These are phyloP conservation scores for Zasmidium angulare DNA, from an alignment of 2,329 filamentous ascomycete genomes.

Conservation along the genomic window DNA sequence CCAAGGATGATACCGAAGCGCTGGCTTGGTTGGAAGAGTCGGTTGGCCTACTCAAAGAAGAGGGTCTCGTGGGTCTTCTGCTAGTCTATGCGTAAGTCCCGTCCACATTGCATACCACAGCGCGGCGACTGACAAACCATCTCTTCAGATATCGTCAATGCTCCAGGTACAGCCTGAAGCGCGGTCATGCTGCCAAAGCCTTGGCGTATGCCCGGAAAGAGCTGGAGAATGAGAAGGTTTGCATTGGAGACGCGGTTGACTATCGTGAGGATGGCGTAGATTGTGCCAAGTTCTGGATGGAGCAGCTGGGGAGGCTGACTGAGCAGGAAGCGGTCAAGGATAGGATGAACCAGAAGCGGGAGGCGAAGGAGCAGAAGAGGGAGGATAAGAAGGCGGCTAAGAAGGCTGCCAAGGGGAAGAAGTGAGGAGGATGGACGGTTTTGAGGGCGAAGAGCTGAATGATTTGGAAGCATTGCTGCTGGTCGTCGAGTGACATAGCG, in stretches of 20 bases:
- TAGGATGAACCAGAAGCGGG: constrained; percentile 13
- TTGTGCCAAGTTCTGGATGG: constrained; percentile 14
- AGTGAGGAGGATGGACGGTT: not conserved
- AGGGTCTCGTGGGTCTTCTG: constrained; percentile 24
- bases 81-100: constrained; percentile 14
- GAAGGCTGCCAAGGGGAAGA: constrained; percentile 22
- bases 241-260: constrained; percentile 19
- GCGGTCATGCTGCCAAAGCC: constrained; percentile 18
- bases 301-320: constrained; percentile 9
- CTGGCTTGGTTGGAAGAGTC: constrained; percentile 14
- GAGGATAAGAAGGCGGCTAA: constrained; percentile 17
- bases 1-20: not conserved
- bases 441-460: too few relatives aligned
- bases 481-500: too few relatives aligned
- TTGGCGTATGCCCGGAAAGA: constrained; percentile 22
- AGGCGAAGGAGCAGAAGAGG: constrained; percentile 17
- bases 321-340: constrained; percentile 9
- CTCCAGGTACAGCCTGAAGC: constrained; percentile 18
- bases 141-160: constrained; percentile 15
- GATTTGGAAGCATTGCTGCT: too few relatives aligned
- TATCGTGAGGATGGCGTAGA: constrained; percentile 9
- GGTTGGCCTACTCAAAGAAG: constrained; percentile 20
- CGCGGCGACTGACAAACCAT: not conserved
- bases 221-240: constrained; percentile 23
- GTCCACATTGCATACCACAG: not conserved